Evolutionary conservation across 257 asterid species (phyloP).

Genomic region (Salvia rosmarinus): DNA sequence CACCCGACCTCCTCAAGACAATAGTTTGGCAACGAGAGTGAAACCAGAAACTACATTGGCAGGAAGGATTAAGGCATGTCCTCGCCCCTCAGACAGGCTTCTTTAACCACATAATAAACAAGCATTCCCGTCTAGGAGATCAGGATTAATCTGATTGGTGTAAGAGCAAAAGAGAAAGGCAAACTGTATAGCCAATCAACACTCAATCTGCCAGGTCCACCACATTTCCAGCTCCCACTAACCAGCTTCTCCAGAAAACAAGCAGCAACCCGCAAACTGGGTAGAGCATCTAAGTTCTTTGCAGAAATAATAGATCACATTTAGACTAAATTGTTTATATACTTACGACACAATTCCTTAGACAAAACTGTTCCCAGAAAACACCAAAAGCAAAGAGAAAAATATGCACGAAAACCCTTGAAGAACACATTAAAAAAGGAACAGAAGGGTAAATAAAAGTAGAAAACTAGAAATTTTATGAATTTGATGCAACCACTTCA

Average conservation of each 20-base stretch:
- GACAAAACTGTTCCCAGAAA: neutral
- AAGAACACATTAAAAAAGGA: conserved; percentile 25
- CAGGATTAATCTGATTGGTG: conserved; percentile 38
- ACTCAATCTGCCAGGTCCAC: conserved; percentile 48
- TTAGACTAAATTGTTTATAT: conserved; percentile 36
- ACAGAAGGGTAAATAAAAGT: conserved; percentile 14
- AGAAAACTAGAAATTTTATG: conserved; percentile 16
- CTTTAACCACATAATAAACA: conserved; percentile 37
- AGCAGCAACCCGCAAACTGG: conserved; percentile 62
- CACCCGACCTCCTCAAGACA: conserved; percentile 37
- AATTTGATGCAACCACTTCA: conserved; percentile 25
- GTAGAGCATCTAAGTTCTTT: conserved; percentile 58
- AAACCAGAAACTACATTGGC: conserved; percentile 31
- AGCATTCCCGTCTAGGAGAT: conserved; percentile 36
- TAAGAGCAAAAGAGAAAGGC: conserved; percentile 31
- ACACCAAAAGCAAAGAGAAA: conserved; percentile 25
- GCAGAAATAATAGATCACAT: conserved; percentile 42
- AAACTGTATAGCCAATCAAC: conserved; percentile 42
- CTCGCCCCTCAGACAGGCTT: conserved; percentile 34
- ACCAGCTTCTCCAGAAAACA: conserved; percentile 51
- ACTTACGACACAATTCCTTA: conserved; percentile 35
- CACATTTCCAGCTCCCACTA: conserved; percentile 52
- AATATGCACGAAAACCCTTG: neutral
- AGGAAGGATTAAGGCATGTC: conserved; percentile 33
- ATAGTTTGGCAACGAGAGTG: conserved; percentile 33